Base-by-base conservation (phyloP, 345 rosid genomes). In the Combretum micranthum region DNA sequence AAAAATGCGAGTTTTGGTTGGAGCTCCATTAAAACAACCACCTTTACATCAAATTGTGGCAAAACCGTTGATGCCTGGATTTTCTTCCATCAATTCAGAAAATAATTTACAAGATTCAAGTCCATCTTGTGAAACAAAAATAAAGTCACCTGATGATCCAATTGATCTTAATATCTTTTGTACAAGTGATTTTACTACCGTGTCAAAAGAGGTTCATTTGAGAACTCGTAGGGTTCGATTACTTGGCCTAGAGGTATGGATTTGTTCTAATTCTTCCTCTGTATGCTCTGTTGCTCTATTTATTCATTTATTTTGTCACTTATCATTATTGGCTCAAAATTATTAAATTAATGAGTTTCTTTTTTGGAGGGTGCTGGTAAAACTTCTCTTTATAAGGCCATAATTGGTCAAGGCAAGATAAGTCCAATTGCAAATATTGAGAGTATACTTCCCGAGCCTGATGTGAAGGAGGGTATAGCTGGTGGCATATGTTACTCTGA, bases 141-240 rank as follows among this genome's bases (percentile, higher is more conserved):
- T 49, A 63, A 61, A 44, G 15, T 62, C 65, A 44, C 84, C 94
- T 21, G 81, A 80, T 60, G 86, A 86, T 57, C 76, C 87, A 74
- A 66, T 61, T 67, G 82, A 83, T 56, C 72, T 88, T 55, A 75
- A 56, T 59, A 72, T 92, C 61, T 86, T 86, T 68, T 92, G 89
- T 64, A 86, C 95, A 44, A 92, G 91, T 61, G 98, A 92, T 76
- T 92, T 92, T 67, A 64, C 85, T 11, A 88, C 96, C 17, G 86
- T 85, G 55, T 76, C 87, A 17, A 88, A 83, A 69, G 94, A 88
- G 72, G 97, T 92, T 55, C 82, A 92, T 67, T 78, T 92, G 57
- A 86, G 98, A 80, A 88, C 91, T 69, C 93, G 97, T 19, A 84
- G 95, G 75, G 98, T 88, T 61, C 79, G 76, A 60, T 75, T 92